phyloP scores from a whole-genome alignment of 1,284 basidiomycete species.

The Gymnopus androsaceus region DNA sequence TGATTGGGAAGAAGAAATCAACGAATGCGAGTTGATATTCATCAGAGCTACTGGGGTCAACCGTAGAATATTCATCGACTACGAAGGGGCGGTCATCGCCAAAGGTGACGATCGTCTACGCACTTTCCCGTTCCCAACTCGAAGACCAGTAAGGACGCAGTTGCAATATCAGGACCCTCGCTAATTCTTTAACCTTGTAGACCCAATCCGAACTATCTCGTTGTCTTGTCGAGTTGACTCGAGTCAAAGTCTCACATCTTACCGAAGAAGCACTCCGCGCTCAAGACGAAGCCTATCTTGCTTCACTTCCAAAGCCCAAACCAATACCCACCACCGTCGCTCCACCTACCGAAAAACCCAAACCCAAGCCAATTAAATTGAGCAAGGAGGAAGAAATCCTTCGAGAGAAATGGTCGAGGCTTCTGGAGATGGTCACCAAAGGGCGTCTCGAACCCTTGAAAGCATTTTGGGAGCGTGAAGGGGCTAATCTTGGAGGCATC shows the following conservation, averaged over 20 bases:
- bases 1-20: constrained; percentile 86
- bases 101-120: constrained; percentile 78
- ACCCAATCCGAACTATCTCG: constrained; percentile 90
- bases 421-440: constrained; percentile 88
- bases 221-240: constrained; percentile 86
- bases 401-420: constrained; percentile 76
- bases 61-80: constrained; percentile 85
- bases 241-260: constrained; percentile 84
- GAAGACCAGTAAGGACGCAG: constrained; percentile 73
- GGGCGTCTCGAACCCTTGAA: constrained; percentile 82
- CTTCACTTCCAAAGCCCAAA: constrained; percentile 81
- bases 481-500: constrained; percentile 56
- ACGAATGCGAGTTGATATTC: constrained; percentile 83
- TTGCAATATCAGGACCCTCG: not conserved
- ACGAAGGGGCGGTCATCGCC: constrained; percentile 57
- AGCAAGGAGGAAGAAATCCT: constrained; percentile 76
- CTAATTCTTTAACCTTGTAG: constrained; percentile 38
- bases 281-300: constrained; percentile 86
- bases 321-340: constrained; percentile 37
- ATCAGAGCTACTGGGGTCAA: constrained; percentile 86
- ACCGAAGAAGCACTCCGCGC: constrained; percentile 83
- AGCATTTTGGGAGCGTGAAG: constrained; percentile 82
- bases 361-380: constrained; percentile 59
- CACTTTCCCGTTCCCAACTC: constrained; percentile 91
- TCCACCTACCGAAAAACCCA: constrained; percentile 38